These are phyloP conservation scores for Ajuga chamaepitys DNA, from an alignment of 257 asterid genomes.

Conservation along the genomic window DNA sequence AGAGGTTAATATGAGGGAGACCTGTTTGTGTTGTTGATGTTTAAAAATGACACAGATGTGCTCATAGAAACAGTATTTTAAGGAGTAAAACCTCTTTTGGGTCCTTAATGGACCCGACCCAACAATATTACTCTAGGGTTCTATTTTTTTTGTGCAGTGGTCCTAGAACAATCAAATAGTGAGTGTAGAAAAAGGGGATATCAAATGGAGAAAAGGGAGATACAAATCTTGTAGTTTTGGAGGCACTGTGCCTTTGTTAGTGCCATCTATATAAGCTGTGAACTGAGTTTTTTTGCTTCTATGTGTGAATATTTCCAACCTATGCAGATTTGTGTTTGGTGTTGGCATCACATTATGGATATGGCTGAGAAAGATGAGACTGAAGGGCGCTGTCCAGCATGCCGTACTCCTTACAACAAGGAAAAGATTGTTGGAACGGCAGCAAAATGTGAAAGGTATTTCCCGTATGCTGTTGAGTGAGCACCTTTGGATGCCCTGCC, in stretches of 20 bases:
- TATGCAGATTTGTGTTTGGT: constrained; percentile 90
- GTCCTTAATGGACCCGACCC: not conserved
- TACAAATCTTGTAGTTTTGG: not conserved
- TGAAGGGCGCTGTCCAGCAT: constrained; percentile 97
- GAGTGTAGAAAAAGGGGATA: not conserved
- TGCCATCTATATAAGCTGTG: not conserved
- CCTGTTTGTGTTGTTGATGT: not conserved
- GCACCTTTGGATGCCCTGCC: constrained; percentile 3
- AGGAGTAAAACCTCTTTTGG: not conserved
- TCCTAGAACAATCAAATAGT: not conserved
- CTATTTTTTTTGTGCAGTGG: not conserved
- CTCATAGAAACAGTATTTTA: not conserved
- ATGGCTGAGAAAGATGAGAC: constrained; percentile 97
- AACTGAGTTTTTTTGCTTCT: no score
- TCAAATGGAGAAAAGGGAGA: not conserved
- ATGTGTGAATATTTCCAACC: not conserved
- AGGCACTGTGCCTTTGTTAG: not conserved
- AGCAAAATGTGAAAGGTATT: constrained; percentile 71
- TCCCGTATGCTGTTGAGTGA: not conserved
- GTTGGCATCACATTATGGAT: constrained; percentile 98
- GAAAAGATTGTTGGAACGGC: constrained; percentile 87
- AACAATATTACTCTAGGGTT: not conserved
- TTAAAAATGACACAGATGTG: not conserved
- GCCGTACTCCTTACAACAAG: constrained; percentile 93
- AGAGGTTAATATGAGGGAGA: constrained; percentile 5